Percentiles rank a stretch among this genome's conserved stretches.
Evolutionary conservation across 1,284 basidiomycete species (phyloP).

Genomic region (Ganoderma lingzhi): DNA sequence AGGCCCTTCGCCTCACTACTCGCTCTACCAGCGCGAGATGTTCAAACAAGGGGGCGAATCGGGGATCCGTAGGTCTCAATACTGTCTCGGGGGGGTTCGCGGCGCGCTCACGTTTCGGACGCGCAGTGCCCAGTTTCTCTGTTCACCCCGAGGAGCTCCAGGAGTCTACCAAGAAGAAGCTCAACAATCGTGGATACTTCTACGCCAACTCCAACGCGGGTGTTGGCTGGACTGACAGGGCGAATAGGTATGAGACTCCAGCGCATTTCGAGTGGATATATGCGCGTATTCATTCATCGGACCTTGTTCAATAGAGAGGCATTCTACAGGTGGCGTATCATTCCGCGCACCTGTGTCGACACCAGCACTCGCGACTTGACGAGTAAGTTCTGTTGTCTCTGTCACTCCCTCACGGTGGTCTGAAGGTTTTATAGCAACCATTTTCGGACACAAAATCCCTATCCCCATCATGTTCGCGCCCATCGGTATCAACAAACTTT

Average conservation of each 20-base stretch:
- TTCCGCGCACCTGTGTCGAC: slow-evolving; percentile 67
- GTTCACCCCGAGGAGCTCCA: slow-evolving; percentile 60
- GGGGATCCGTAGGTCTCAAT: slow-evolving; percentile 45
- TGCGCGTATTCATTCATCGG: neutral
- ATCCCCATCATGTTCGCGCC: slow-evolving; percentile 65
- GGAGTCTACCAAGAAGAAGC: slow-evolving; percentile 57
- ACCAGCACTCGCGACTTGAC: slow-evolving; percentile 63
- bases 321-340: slow-evolving; percentile 59
- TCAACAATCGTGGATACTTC: slow-evolving; percentile 60
- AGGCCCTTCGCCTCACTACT: slow-evolving; percentile 62
- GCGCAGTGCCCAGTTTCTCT: slow-evolving; percentile 47
- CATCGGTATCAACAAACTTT: slow-evolving; percentile 68
- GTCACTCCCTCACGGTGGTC: neutral
- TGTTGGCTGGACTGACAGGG: slow-evolving; percentile 61
- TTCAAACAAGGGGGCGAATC: slow-evolving; percentile 55
- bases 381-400: slow-evolving; percentile 40
- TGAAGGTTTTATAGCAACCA: slow-evolving; percentile 41
- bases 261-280: neutral
- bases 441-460: slow-evolving; percentile 63
- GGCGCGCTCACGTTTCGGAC: neutral
- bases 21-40: slow-evolving; percentile 61
- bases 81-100: too few relatives aligned
- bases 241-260: slow-evolving; percentile 50
- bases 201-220: slow-evolving; percentile 68
- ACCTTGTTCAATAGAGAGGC: slow-evolving; percentile 46